These are phyloP conservation scores for Verbena officinalis DNA, from an alignment of 257 asterid genomes.

Conservation along the genomic window DNA sequence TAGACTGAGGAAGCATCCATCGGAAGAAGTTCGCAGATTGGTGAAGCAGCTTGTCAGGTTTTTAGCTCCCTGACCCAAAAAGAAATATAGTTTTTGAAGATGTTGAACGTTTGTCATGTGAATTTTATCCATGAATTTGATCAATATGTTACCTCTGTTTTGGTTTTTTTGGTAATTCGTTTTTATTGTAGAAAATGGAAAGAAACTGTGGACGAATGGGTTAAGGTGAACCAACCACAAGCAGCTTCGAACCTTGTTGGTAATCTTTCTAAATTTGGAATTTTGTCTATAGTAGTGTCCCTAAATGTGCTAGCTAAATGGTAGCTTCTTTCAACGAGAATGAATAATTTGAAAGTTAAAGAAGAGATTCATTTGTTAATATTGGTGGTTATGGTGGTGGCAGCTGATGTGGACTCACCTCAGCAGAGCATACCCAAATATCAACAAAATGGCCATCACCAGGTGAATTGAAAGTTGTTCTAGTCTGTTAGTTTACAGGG, in stretches of 20 bases:
- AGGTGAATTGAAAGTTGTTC: conserved; percentile 61
- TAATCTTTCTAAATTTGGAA: conserved; percentile 34
- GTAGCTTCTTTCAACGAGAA: conserved; percentile 19
- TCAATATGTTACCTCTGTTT: conserved; percentile 5
- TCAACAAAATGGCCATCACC: conserved; percentile 81
- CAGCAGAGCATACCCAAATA: conserved; percentile 63
- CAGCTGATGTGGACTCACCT: conserved; percentile 98
- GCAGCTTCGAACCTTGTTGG: conserved; percentile 60
- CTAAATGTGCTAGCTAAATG: conserved; percentile 16
- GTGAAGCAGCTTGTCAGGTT: conserved; percentile 95
- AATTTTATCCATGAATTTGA: not conserved
- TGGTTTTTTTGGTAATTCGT: conserved; percentile 20
- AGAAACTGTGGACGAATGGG: conserved; percentile 94
- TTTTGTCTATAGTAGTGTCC: not conserved
- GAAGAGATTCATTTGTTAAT: conserved; percentile 36
- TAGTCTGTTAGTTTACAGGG: conserved; percentile 27
- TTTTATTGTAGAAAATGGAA: conserved; percentile 84
- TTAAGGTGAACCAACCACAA: conserved; percentile 69
- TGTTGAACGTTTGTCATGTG: not conserved
- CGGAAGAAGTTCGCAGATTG: conserved; percentile 75
- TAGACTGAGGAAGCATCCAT: conserved; percentile 79
- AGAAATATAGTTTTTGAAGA: not conserved
- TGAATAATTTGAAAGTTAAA: conserved; percentile 29
- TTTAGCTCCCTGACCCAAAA: not conserved
- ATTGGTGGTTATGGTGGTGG: conserved; percentile 52